These are phyloP conservation scores for Periconia digitata DNA, from an alignment of 2,329 filamentous ascomycete genomes.

Conservation along the genomic window DNA sequence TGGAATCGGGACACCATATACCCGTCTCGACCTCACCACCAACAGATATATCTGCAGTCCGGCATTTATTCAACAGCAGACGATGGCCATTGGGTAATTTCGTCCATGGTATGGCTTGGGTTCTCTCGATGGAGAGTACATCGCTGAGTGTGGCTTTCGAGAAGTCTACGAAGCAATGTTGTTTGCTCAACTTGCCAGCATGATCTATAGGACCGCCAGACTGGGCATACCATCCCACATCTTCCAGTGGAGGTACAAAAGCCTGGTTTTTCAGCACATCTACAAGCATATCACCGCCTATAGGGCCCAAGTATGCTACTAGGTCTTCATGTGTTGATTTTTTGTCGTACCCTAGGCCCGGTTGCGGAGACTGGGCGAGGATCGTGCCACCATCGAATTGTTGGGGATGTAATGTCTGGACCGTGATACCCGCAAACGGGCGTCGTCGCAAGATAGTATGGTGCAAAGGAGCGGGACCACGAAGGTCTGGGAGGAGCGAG, in stretches of 20 bases:
- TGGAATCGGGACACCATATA: background rate
- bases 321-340: constrained; percentile 47
- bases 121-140: constrained; percentile 58
- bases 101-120: constrained; percentile 70
- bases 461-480: constrained; percentile 83
- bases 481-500: constrained; percentile 82
- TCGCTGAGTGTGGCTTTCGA: constrained; percentile 54
- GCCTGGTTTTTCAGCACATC: constrained; percentile 62
- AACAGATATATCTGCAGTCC: background rate
- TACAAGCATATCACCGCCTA: constrained; percentile 73
- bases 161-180: constrained; percentile 67
- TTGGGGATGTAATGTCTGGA: constrained; percentile 80
- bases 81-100: constrained; percentile 23
- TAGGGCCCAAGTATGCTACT: constrained; percentile 56
- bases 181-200: constrained; percentile 73
- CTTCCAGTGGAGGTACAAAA: constrained; percentile 64
- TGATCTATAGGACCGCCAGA: constrained; percentile 42
- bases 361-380: constrained; percentile 64
- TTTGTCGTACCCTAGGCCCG: constrained; percentile 57
- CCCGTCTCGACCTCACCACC: background rate
- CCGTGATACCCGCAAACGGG: constrained; percentile 69
- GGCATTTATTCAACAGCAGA: constrained; percentile 26
- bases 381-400: constrained; percentile 79
- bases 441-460: constrained; percentile 72
- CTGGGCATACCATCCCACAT: constrained; percentile 31